Conservation (phyloP, 371 early-diverging fungal genomes). For the Synchytrium microbalum region DNA sequence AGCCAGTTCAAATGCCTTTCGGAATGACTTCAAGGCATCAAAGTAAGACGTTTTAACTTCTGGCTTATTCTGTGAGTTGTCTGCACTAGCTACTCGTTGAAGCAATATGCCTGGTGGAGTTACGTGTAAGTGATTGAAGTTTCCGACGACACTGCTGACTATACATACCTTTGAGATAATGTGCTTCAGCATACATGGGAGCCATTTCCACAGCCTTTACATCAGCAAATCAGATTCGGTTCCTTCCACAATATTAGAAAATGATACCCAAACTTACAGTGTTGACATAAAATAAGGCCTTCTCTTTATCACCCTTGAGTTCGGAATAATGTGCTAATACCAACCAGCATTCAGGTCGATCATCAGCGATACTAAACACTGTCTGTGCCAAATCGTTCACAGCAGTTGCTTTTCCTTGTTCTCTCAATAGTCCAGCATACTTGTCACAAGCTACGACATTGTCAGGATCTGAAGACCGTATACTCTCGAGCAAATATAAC, state of each 20-base stretch:
- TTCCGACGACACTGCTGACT: too few species aligned
- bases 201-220: neutral
- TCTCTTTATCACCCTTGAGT: conserved; percentile 9
- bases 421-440: conserved; percentile 1
- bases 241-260: too few species aligned
- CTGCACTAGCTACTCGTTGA: neutral
- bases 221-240: too few species aligned
- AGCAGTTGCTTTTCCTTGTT: conserved; percentile 1
- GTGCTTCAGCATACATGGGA: conserved; percentile 3
- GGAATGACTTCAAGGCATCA: neutral
- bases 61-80: neutral
- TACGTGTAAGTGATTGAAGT: too few species aligned
- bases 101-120: neutral
- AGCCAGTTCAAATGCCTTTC: neutral
- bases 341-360: conserved; percentile 9
- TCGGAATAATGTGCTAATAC: conserved; percentile 5
- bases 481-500: neutral
- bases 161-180: conserved; percentile 6
- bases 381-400: neutral
- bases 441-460: neutral
- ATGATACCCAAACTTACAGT: conserved; percentile 6
- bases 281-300: conserved; percentile 8
- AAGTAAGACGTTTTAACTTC: neutral
- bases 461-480: conserved; percentile 1
- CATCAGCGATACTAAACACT: conserved; percentile 3